A percentile compares a stretch with the other conserved stretches of the same genome.
Conservation (phyloP, 1,284 basidiomycete genomes). For the Rhodofomes roseus region DNA sequence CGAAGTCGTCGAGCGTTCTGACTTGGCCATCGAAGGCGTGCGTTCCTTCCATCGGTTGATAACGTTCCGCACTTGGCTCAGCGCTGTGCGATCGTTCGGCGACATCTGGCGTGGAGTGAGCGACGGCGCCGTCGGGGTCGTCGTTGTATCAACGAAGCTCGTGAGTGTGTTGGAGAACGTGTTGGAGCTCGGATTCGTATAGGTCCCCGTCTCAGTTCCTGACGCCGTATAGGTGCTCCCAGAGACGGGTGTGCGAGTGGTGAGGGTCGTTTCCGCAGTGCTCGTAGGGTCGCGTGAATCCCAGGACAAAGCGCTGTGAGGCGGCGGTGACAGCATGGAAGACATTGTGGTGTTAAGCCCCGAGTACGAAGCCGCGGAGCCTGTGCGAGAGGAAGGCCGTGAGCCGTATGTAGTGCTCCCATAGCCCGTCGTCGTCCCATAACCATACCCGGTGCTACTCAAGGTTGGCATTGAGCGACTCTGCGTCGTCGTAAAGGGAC, state of each 20-base stretch:
- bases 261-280: constrained; percentile 32
- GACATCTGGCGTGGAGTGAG: constrained; percentile 56
- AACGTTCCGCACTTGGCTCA: constrained; percentile 60
- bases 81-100: constrained; percentile 27
- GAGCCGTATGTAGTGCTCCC: constrained; percentile 29
- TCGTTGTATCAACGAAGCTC: constrained; percentile 15
- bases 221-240: not conserved
- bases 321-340: constrained; percentile 38
- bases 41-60: constrained; percentile 78
- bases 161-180: not conserved
- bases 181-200: constrained; percentile 10
- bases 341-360: constrained; percentile 31
- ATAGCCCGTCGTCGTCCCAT: constrained; percentile 21
- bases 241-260: constrained; percentile 12
- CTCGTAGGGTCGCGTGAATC: constrained; percentile 33
- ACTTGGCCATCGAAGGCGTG: constrained; percentile 39
- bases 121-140: constrained; percentile 25
- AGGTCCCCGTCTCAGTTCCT: constrained; percentile 11
- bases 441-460: constrained; percentile 19
- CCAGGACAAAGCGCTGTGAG: constrained; percentile 25
- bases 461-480: constrained; percentile 40
- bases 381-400: constrained; percentile 41
- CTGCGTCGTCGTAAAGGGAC: constrained; percentile 43
- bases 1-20: constrained; percentile 26
- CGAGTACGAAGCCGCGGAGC: constrained; percentile 26